Conservation (phyloP, 495 filamentous ascomycete genomes). For the Penicillium pulvis region DNA sequence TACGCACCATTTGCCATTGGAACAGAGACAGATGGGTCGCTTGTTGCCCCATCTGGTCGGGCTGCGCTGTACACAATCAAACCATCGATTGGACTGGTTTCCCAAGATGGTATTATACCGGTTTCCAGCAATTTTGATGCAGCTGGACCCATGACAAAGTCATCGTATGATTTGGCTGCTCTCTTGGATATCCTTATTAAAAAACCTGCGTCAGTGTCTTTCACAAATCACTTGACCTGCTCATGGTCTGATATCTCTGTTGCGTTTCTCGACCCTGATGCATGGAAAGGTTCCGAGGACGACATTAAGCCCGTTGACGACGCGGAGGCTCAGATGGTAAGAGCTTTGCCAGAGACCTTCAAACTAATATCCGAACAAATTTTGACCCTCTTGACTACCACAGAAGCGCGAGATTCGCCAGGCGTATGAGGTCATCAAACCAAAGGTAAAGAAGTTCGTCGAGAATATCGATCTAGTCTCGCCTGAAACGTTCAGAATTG, state of each 20-base stretch:
- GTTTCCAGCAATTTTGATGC: constrained; percentile 32
- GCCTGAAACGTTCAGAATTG: constrained; percentile 7
- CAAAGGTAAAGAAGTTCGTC: constrained; percentile 12
- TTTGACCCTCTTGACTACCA: not conserved
- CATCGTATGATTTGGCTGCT: constrained; percentile 28
- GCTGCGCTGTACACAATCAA: constrained; percentile 48
- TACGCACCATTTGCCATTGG: constrained; percentile 46
- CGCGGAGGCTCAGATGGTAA: constrained; percentile 15
- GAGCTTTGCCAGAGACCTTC: not conserved
- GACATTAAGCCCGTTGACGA: not conserved
- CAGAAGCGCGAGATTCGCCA: constrained; percentile 12
- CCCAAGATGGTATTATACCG: constrained; percentile 33
- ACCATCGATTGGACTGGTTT: constrained; percentile 30
- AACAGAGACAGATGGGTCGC: constrained; percentile 50
- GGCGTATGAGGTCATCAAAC: constrained; percentile 14
- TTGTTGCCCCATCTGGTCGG: constrained; percentile 40
- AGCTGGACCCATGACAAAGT: constrained; percentile 38
- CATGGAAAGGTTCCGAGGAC: constrained; percentile 3
- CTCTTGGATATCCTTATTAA: constrained; percentile 23
- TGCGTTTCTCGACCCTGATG: constrained; percentile 12
- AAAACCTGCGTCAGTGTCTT: constrained; percentile 5
- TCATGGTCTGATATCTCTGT: constrained; percentile 20
- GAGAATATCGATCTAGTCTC: constrained; percentile 15
- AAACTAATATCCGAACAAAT: no score
- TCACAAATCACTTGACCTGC: constrained; percentile 5